phyloP scores from a whole-genome alignment of 345 rosid species.

The Eucalyptus melliodora region DNA sequence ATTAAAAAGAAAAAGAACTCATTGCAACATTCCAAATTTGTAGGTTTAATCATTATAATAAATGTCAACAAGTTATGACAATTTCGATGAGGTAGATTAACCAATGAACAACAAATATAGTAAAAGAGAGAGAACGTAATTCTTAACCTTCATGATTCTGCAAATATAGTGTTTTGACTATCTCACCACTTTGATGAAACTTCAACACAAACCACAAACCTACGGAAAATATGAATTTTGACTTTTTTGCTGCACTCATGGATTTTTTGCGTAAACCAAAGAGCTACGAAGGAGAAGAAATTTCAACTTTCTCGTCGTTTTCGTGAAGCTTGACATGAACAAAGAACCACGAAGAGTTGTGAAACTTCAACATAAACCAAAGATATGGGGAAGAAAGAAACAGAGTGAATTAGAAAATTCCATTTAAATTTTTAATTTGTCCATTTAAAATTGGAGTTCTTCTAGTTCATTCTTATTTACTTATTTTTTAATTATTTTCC shows the following conservation, averaged over 20 bases:
- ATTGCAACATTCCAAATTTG: not conserved
- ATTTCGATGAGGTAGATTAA: not conserved
- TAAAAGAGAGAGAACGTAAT: not conserved
- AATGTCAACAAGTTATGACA: not conserved
- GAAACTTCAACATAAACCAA: not conserved
- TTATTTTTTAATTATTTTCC: not conserved
- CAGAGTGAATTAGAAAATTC: not conserved
- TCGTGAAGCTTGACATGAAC: not conserved
- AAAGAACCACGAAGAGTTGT: not conserved
- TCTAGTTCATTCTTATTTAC: not conserved
- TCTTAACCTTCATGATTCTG: too few species aligned
- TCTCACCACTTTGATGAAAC: not conserved
- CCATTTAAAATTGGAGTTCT: not conserved
- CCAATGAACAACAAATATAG: not conserved
- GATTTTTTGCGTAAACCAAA: not conserved
- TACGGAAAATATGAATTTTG: not conserved
- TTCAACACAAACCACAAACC: not conserved
- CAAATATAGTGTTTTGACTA: too few species aligned
- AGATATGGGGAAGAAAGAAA: not conserved
- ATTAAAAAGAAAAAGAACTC: not conserved
- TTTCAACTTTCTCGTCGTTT: too few species aligned
- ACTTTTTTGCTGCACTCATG: not conserved
- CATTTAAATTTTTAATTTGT: not conserved
- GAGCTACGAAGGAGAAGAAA: not conserved
- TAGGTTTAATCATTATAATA: rapidly evolving